Evolutionary conservation across 1,139 yeast species (phyloP).

Genomic region (Hanseniaspora uvarum): DNA sequence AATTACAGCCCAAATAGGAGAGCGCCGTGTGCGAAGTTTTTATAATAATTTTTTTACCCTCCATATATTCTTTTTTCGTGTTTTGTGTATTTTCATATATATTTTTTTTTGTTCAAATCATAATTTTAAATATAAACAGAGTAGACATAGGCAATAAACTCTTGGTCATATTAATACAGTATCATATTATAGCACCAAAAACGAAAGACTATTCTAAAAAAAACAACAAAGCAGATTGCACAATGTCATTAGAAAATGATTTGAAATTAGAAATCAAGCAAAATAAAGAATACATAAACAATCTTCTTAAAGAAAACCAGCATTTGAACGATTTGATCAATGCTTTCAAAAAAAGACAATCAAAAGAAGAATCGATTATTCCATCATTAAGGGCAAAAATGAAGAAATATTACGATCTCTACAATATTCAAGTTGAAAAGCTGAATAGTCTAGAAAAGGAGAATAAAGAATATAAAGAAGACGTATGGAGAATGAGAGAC

Average conservation of each 20-base stretch:
- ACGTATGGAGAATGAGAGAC: slow-evolving; percentile 1
- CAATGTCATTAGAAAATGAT: slow-evolving; percentile 11
- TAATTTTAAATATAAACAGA: too few relatives aligned
- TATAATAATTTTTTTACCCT: background rate
- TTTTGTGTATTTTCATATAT: background rate
- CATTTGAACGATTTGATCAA: background rate
- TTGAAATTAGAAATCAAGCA: slow-evolving; percentile 6
- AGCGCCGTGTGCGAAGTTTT: too few relatives aligned
- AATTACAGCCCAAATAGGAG: too few relatives aligned
- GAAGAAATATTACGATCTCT: slow-evolving; percentile 6
- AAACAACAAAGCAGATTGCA: background rate
- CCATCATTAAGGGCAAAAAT: slow-evolving; percentile 5
- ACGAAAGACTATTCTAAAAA: background rate
- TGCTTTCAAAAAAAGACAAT: background rate
- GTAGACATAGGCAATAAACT: too few relatives aligned
- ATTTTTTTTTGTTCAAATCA: background rate
- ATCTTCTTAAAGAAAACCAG: background rate
- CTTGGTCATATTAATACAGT: too few relatives aligned
- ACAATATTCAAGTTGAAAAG: background rate
- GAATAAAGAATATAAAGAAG: background rate
- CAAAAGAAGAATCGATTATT: slow-evolving; percentile 2
- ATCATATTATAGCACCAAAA: too few relatives aligned
- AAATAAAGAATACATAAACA: slow-evolving; percentile 6
- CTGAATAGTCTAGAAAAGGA: background rate
- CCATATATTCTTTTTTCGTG: background rate